A percentile compares a stretch with the other conserved stretches of the same genome.
These are phyloP conservation scores for Myriosclerotinia scirpicola DNA, from an alignment of 2,329 filamentous ascomycete genomes.

Conservation along the genomic window DNA sequence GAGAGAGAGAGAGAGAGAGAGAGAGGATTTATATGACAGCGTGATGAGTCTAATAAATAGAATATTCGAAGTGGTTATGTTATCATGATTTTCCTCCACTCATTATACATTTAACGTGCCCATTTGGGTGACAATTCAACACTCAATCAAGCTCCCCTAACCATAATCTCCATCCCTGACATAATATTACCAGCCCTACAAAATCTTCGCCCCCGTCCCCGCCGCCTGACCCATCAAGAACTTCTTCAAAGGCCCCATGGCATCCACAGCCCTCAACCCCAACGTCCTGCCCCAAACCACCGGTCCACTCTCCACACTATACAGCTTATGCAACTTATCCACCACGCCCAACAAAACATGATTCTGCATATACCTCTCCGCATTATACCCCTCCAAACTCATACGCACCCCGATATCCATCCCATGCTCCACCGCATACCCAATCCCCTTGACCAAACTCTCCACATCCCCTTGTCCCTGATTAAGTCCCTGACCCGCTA, in stretches of 20 bases:
- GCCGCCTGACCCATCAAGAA: slow-evolving; percentile 79
- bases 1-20: background rate
- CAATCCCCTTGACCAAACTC: slow-evolving; percentile 71
- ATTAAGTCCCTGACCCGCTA: slow-evolving; percentile 93
- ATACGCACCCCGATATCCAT: slow-evolving; percentile 81
- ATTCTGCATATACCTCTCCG: slow-evolving; percentile 80
- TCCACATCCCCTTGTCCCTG: slow-evolving; percentile 88
- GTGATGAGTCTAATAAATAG: background rate
- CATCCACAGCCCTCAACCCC: slow-evolving; percentile 75
- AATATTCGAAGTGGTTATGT: background rate
- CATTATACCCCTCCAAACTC: slow-evolving; percentile 77
- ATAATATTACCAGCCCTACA: slow-evolving; percentile 30
- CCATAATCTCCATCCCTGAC: background rate
- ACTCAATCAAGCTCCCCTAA: background rate
- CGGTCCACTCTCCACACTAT: slow-evolving; percentile 76
- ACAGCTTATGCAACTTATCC: slow-evolving; percentile 91
- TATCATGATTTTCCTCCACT: background rate
- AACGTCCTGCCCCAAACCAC: slow-evolving; percentile 76
- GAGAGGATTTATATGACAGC: background rate
- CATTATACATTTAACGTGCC: background rate
- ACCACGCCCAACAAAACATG: slow-evolving; percentile 74
- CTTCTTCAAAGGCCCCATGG: slow-evolving; percentile 71
- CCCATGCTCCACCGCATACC: slow-evolving; percentile 75
- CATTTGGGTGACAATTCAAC: background rate
- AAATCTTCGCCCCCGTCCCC: slow-evolving; percentile 52